These are phyloP conservation scores for Karstenula rhodostoma DNA, from an alignment of 2,329 filamentous ascomycete species.

Conservation along the genomic window DNA sequence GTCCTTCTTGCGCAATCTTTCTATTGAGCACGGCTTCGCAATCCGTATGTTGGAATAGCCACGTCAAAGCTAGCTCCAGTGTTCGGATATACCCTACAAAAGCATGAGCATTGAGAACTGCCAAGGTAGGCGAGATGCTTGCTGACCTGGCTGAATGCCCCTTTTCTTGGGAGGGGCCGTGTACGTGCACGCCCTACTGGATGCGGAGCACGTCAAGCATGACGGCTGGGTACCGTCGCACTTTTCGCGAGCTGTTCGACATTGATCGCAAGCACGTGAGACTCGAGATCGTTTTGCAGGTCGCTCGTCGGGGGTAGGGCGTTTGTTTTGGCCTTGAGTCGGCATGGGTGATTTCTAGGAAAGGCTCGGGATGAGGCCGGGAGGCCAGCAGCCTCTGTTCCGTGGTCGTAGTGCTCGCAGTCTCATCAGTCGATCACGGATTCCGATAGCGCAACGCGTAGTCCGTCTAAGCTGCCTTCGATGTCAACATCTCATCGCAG, in stretches of 20 bases:
- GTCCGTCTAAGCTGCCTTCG: background rate
- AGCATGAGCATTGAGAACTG: background rate
- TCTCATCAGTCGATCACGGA: slow-evolving; percentile 3
- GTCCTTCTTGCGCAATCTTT: slow-evolving; percentile 60
- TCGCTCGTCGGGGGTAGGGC: slow-evolving; percentile 22
- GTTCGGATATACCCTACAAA: slow-evolving; percentile 73
- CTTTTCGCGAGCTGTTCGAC: slow-evolving; percentile 72
- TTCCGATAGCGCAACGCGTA: background rate
- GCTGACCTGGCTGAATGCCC: slow-evolving; percentile 70
- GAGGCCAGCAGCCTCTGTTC: slow-evolving; percentile 11
- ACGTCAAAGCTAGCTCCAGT: slow-evolving; percentile 73
- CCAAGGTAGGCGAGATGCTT: background rate
- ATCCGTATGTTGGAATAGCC: slow-evolving; percentile 69
- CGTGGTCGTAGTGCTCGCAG: background rate
- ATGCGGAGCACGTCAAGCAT: slow-evolving; percentile 71
- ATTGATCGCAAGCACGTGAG: slow-evolving; percentile 74
- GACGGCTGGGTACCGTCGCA: slow-evolving; percentile 74
- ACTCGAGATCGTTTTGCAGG: slow-evolving; percentile 66
- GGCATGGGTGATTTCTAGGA: slow-evolving; percentile 5
- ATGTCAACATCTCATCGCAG: background rate
- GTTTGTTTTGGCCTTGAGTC: slow-evolving; percentile 8
- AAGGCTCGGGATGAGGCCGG: background rate
- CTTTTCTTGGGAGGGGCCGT: slow-evolving; percentile 77
- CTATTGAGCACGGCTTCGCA: slow-evolving; percentile 66
- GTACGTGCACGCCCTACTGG: slow-evolving; percentile 74